Conservation (phyloP, 495 filamentous ascomycete species). For the Glonium stellatum region DNA sequence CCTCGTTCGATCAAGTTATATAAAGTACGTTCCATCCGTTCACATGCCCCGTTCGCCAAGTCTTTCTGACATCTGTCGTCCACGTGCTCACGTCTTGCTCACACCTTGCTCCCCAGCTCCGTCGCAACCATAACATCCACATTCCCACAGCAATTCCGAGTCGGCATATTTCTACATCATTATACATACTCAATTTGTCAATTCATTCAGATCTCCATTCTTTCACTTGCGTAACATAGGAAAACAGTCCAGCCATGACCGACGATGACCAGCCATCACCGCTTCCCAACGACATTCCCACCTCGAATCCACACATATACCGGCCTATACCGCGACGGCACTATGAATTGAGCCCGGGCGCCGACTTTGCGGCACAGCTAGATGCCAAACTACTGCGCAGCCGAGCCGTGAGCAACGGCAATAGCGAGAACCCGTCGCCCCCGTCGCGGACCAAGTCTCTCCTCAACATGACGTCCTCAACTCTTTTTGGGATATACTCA, state of each 20-base stretch:
- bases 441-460: slow-evolving; percentile 60
- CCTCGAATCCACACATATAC: slow-evolving; percentile 50
- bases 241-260: slow-evolving; percentile 8
- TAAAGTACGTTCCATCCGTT: not conserved
- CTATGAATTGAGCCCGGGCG: slow-evolving; percentile 48
- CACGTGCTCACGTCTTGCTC: slow-evolving; percentile 16
- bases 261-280: slow-evolving; percentile 11
- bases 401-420: not conserved
- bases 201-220: not conserved
- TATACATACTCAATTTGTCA: not conserved
- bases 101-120: not conserved
- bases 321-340: slow-evolving; percentile 69
- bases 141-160: not conserved
- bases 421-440: not conserved
- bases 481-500: slow-evolving; percentile 84
- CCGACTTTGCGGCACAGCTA: slow-evolving; percentile 26
- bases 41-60: not conserved
- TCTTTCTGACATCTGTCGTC: slow-evolving; percentile 1
- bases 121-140: not conserved
- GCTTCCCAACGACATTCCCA: slow-evolving; percentile 4
- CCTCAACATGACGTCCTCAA: slow-evolving; percentile 81
- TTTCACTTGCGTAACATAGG: not conserved
- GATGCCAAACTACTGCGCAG: slow-evolving; percentile 21
- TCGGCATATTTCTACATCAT: not conserved
- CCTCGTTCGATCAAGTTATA: not conserved